phyloP scores from a whole-genome alignment of 75 land plant genomes.

The Sequoia sempervirens region DNA sequence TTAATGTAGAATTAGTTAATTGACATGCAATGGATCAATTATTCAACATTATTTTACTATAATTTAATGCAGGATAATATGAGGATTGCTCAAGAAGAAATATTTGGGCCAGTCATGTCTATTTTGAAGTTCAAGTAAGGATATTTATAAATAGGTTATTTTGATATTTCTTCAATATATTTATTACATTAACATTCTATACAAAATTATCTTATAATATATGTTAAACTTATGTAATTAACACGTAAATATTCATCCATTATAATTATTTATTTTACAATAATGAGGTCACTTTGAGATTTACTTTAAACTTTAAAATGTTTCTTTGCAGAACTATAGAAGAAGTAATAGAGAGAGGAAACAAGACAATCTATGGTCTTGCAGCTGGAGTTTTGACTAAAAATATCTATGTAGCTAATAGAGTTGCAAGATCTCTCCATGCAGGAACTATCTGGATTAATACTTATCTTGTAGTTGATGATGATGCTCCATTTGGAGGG shows the following conservation, averaged over 20 bases:
- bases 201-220: conserved; percentile 17
- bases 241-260: background rate
- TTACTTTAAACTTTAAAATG: background rate
- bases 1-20: background rate
- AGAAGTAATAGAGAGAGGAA: conserved; percentile 13
- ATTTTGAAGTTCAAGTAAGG: conserved; percentile 17
- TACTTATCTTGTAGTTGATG: conserved; percentile 45
- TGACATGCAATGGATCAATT: conserved; percentile 17
- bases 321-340: conserved; percentile 16
- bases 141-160: background rate
- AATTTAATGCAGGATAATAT: conserved; percentile 13
- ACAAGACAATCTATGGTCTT: conserved; percentile 20
- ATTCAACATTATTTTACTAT: background rate
- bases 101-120: conserved; percentile 43
- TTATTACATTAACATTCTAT: background rate
- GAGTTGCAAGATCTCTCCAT: conserved; percentile 21
- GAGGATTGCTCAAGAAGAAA: conserved; percentile 34
- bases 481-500: conserved; percentile 61
- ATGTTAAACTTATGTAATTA: background rate
- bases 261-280: background rate
- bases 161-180: background rate
- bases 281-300: background rate
- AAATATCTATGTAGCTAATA: conserved; percentile 24
- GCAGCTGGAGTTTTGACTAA: conserved; percentile 24
- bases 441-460: conserved; percentile 41